Evolutionary conservation across 2,329 filamentous ascomycete species (phyloP), one percentile per base, ranked within the genome.

Genomic region (Lecanicillium sp.): DNA sequence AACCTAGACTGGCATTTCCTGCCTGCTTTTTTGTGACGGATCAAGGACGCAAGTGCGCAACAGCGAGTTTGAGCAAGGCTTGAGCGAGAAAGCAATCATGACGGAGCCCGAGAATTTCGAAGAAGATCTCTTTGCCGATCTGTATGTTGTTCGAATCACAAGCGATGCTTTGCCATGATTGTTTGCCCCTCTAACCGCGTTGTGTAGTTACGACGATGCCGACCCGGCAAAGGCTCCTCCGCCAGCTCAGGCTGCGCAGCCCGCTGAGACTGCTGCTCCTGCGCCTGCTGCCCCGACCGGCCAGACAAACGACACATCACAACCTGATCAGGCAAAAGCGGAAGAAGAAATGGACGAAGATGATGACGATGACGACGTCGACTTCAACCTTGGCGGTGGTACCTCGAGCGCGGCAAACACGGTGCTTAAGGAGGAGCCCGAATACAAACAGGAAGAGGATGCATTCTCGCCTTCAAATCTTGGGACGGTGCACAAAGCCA

Each of bases 51-150:
- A 25, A 25, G 6, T 25, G 22, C 22, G 11, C 6, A 25, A 11
- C 22, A 25, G 22, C 22, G 11, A 11, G 7, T 25, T 25, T 11
- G 7, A 25, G 22, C 22, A 6, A 25, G n/a, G n/a, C n/a, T n/a
- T n/a, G n/a, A 25, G 22, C 22, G 22, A 6, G 7, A 25, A 6
- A 25, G 22, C 22, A 25, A 25, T 25, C 52, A 92, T 90, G 85
- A 78, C 85, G 34, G 86, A 92, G 54, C 70, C 75, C 38, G 85
- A 89, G 55, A 85, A 85, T 50, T 80, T 87, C 50, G 88, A 95
- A 51, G 89, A 95, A 56, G 88, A 95, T 73, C 84, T 95, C 64
- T 95, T 95, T 63, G 88, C 88, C 53, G 89, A 95, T 66, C 77
- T 95, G 88, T 95, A 70, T 66, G 86, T 50, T 12, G 19, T 13